These are phyloP conservation scores for Cercis canadensis DNA, from an alignment of 306 rosid species.

Conservation along the genomic window DNA sequence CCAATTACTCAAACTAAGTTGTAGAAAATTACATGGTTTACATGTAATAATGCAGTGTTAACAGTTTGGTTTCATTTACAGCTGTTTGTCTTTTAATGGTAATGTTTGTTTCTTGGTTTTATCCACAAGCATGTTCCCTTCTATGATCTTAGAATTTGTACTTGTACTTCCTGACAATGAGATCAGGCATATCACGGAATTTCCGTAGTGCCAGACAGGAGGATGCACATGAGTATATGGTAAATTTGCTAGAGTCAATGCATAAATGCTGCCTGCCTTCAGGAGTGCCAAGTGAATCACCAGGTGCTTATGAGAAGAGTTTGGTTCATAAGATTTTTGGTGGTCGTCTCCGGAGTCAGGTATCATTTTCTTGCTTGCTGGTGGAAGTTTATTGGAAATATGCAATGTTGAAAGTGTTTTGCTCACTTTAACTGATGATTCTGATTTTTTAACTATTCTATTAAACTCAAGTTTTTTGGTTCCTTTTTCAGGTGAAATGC, in stretches of 20 bases:
- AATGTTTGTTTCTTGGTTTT: too few relatives aligned
- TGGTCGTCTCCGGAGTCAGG: constrained; percentile 96
- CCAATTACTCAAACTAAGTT: too few relatives aligned
- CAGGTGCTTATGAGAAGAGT: constrained; percentile 93
- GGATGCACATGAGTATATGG: constrained; percentile 99
- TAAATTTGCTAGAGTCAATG: constrained; percentile 95
- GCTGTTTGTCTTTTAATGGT: constrained; percentile 71
- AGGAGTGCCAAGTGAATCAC: constrained; percentile 93
- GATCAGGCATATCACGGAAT: constrained; percentile 88
- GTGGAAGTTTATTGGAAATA: neutral
- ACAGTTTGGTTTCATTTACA: too few relatives aligned
- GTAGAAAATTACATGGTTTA: too few relatives aligned
- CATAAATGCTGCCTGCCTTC: constrained; percentile 96
- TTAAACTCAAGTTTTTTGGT: constrained; percentile 11
- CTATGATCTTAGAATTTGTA: constrained; percentile 36
- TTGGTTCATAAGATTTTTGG: constrained; percentile 97
- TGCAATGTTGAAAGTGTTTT: neutral
- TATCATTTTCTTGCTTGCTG: constrained; percentile 33
- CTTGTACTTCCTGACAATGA: constrained; percentile 49
- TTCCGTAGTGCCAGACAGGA: constrained; percentile 89
- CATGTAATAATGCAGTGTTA: too few relatives aligned
- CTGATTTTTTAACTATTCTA: neutral
- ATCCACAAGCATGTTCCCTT: neutral
- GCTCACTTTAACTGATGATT: neutral
- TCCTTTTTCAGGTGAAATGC: constrained; percentile 79